Base-by-base conservation (phyloP, 2,329 filamentous ascomycete genomes). In the Arthrocladium fulminans region DNA sequence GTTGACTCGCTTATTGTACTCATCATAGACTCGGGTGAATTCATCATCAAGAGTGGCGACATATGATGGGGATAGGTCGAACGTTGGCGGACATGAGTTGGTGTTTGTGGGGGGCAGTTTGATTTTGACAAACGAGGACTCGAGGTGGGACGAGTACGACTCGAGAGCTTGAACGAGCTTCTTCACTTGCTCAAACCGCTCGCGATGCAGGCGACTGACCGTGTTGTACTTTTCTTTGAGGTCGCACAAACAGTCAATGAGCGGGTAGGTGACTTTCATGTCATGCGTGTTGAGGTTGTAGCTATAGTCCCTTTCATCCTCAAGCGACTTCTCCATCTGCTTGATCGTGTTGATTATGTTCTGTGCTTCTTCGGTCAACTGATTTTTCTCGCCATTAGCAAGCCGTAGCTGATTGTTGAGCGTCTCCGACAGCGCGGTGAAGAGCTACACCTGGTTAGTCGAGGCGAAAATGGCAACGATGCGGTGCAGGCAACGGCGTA, bases 81-180 rank as follows among this genome's bases (percentile, higher is more conserved):
- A 97, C 45, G 77, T 85, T 2, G 88, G 80, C 1, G 89, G 80
- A 32, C 94, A 75, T 10, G 82, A 81, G 39, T 86, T 80, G 56
- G 87, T 84, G 1, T 79, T 80, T 2, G 84, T 88, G 0, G 90
- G 90, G 1, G 92, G 92, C 5, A 98, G 78, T 34, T 83, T 77
- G 61, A 97, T 82, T 61, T 83, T 80, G 56, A 97, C 79, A 64
- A 97, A 97, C 2, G 84, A 84, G 9, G 86, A 73, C 65, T 98
- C 92, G 40, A 98, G 84, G 64, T 97, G 92, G 8, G 87, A 94
- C 1, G 92, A 94, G 65, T 97, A 98, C 3, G 90, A 96, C 64
- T 95, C 84, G 44, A 98, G 82, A 3, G 90, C 90, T 67, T 94
- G 81, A 20, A 88, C 88, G 55, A 98, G 84, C 74, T 96, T 96